Evolutionary conservation across 306 rosid species (phyloP), one percentile per base, ranked within the genome.

Genomic region (Elaeagnus macrophylla): DNA sequence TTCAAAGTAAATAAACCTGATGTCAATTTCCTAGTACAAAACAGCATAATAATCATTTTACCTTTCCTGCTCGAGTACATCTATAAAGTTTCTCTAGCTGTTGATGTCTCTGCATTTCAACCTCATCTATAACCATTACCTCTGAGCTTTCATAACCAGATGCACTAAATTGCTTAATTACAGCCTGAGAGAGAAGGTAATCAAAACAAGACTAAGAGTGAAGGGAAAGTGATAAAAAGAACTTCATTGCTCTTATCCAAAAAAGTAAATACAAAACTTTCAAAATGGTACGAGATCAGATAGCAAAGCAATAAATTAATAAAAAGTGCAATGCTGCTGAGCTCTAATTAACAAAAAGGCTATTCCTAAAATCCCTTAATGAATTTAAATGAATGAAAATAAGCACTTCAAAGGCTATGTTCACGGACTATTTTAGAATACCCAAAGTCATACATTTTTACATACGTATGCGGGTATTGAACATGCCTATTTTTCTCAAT

Each of bases 31-130:
- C 60, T 11, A 11, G 45, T 18, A 37, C 8, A 45, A 44, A 55
- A 40, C 49, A 10, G 37, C 9, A 39, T 13, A 10, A 20, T 51
- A 65, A 65, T 53, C 14, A 39, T 51, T 5, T 18, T 67, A 91
- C 99, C 99, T 77, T 87, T 69, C 96, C 96, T 1, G 87, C 51
- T 37, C 96, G 96, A 56, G 96, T 91, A 60, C 94, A 78, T 75
- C 79, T 74, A 47, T 91, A 91, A 20, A 84, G 74, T 72, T 72
- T 91, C 67, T 84, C 95, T 15, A 91, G 83, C 36, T 84, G 95
- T 48, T 91, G 99, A 81, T 91, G 96, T 59, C 95, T 84, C 72
- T 84, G 89, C 99, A 91, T 57, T 75, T 91, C 99, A 56, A 78
- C 78, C 77, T 91, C 96, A 77, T 87, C 96, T 59, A 84, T 84